These are phyloP conservation scores for Amesomyces nigricolor DNA, from an alignment of 2,329 filamentous ascomycete genomes.

Conservation along the genomic window DNA sequence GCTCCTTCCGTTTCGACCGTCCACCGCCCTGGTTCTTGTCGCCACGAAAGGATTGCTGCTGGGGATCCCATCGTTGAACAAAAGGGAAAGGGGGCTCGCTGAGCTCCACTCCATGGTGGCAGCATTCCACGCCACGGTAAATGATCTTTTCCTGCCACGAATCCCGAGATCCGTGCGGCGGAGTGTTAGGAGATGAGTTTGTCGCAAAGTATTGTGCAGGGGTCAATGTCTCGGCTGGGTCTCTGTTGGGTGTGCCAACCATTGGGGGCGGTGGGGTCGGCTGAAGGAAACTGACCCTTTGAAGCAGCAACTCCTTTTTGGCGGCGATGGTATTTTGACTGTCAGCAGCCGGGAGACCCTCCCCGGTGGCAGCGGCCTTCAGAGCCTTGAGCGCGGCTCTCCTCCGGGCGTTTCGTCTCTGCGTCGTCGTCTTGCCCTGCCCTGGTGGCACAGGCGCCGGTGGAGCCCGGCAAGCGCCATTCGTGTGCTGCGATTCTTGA, in stretches of 20 bases:
- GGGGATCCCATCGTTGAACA: constrained; percentile 78
- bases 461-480: background rate
- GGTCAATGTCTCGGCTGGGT: too few species aligned
- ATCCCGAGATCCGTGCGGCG: constrained; percentile 48
- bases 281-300: constrained; percentile 12
- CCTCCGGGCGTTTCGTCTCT: constrained; percentile 48
- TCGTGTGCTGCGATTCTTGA: background rate
- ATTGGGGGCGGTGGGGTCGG: background rate
- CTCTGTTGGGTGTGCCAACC: background rate
- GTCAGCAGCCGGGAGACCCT: background rate
- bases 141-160: constrained; percentile 70
- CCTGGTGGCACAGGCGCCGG: constrained; percentile 22
- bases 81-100: constrained; percentile 85
- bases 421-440: constrained; percentile 38
- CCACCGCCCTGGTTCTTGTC: constrained; percentile 38
- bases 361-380: constrained; percentile 7
- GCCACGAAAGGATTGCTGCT: constrained; percentile 49
- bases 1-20: constrained; percentile 46
- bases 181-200: constrained; percentile 50
- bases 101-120: constrained; percentile 60
- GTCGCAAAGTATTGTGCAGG: too few species aligned
- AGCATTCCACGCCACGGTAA: constrained; percentile 78
- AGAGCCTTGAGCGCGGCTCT: constrained; percentile 28
- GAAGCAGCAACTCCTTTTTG: constrained; percentile 38
- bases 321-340: constrained; percentile 22